Base-by-base conservation (phyloP, 495 filamentous ascomycete species). In the Penicilliopsis zonata region DNA sequence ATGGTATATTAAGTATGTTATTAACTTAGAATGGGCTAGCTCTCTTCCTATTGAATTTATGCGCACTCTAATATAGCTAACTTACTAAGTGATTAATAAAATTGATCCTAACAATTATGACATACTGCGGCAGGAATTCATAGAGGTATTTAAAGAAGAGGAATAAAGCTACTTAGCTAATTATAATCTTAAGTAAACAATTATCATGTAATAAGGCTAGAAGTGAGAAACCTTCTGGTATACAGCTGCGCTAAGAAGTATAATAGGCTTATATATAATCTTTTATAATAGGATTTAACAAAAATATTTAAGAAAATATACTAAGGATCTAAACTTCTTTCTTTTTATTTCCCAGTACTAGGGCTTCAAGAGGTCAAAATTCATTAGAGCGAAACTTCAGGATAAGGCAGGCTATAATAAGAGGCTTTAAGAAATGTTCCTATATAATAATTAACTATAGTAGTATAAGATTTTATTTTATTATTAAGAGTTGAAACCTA, bases 21-120 rank as follows among this genome's bases (percentile, higher is more conserved):
- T 62, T 2, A 52, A 62, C 28, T 40, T 52, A 16, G 55, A 60
- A 37, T 62, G 50, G 55, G 51, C 54, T 6, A 58, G 55, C 38
- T 44, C 53, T 31, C 38, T 26, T 6, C 55, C 53, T 19, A 41
- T 46, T 4, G 50, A 61, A 35, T 48, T 55, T 43, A 41, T 56
- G 12, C 34, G 40, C 22, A 44, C 54, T 31, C 50, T 48, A 13
- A 40, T 44, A 21, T 62, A 52, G 57, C 37, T 62, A 21, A 46
- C 51, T 9, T 44, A 42, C 24, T 16, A 42, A 18, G 30, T 33
- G 30, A 39, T 55, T 14, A 49, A 53, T 41, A 4, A 22, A 16
- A 43, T 58, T 28, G 22, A 28, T 8, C 1, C 7, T 17, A 34
- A 35, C 16, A 42, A 37, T 4, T 51, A 52, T 32, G 33, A 34